phyloP scores from a whole-genome alignment of 2,329 filamentous ascomycete species.

The Penicillium sp. region DNA sequence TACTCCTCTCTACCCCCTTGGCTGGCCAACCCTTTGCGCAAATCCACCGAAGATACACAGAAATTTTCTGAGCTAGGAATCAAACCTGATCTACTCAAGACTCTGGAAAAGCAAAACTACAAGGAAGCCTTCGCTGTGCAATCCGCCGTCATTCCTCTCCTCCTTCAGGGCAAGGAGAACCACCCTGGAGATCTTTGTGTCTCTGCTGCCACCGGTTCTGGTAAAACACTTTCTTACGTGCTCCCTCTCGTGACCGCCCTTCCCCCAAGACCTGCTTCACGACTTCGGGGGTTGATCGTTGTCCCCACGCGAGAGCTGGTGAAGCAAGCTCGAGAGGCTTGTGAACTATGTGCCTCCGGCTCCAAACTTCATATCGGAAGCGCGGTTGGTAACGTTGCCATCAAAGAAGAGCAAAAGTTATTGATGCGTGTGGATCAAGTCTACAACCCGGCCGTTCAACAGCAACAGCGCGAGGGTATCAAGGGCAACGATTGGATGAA shows the following conservation, averaged over 20 bases:
- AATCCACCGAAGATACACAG: constrained; percentile 60
- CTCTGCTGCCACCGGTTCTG: constrained; percentile 90
- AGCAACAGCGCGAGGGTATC: constrained; percentile 45
- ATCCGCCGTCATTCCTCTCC: constrained; percentile 74
- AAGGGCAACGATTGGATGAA: constrained; percentile 50
- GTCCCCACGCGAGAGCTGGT: constrained; percentile 91
- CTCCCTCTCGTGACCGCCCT: constrained; percentile 81
- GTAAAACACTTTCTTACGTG: constrained; percentile 90
- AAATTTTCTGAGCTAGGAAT: constrained; percentile 69
- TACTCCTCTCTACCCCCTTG: constrained; percentile 79
- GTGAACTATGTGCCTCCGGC: constrained; percentile 70
- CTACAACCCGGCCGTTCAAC: constrained; percentile 65
- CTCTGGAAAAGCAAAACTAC: constrained; percentile 69
- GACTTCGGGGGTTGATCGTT: constrained; percentile 77
- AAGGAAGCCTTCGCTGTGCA: constrained; percentile 76
- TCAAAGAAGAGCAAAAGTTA: constrained; percentile 64
- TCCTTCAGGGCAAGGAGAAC: constrained; percentile 65
- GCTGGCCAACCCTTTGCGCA: constrained; percentile 74
- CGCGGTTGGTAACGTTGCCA: constrained; percentile 76
- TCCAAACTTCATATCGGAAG: constrained; percentile 77
- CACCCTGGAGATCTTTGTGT: constrained; percentile 79
- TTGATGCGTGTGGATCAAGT: constrained; percentile 65
- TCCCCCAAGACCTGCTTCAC: constrained; percentile 63
- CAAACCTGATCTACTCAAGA: constrained; percentile 58
- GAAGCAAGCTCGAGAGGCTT: constrained; percentile 77